These are phyloP conservation scores for Euphorbia tirucalli DNA, from an alignment of 345 rosid genomes.

Conservation along the genomic window DNA sequence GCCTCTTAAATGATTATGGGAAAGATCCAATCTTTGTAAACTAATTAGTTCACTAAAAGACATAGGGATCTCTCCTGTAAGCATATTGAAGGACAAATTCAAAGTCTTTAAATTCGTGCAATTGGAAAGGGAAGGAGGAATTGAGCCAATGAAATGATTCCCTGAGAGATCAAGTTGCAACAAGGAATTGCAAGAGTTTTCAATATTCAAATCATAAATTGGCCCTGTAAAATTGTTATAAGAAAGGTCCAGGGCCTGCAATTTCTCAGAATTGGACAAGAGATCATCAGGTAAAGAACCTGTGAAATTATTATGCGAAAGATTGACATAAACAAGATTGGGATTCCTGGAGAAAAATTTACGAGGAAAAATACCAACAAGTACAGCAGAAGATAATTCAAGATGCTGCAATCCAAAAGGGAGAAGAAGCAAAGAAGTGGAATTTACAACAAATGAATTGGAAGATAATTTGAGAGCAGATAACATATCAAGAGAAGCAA, in stretches of 20 bases:
- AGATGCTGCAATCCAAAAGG: constrained; percentile 64
- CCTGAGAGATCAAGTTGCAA: constrained; percentile 63
- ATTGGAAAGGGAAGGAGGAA: constrained; percentile 65
- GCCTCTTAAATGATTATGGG: constrained; percentile 70
- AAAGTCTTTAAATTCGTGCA: constrained; percentile 70
- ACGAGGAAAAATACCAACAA: constrained; percentile 63
- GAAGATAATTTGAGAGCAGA: constrained; percentile 58
- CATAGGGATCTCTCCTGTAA: constrained; percentile 65
- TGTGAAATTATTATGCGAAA: constrained; percentile 65
- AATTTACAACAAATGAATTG: constrained; percentile 51
- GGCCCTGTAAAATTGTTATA: constrained; percentile 85
- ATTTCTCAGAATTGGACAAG: constrained; percentile 48
- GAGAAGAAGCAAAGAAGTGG: constrained; percentile 73
- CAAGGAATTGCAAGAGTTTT: constrained; percentile 60
- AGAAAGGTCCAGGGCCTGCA: constrained; percentile 75
- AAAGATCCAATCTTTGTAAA: constrained; percentile 72
- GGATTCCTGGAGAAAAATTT: constrained; percentile 52
- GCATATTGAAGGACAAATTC: constrained; percentile 57
- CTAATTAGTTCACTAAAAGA: constrained; percentile 50
- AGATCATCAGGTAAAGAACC: constrained; percentile 60
- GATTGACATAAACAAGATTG: constrained; percentile 50
- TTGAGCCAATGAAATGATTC: constrained; percentile 48
- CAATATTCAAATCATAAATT: constrained; percentile 54
- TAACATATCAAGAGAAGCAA: constrained; percentile 57
- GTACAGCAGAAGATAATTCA: constrained; percentile 58